A percentile compares a stretch with the other conserved stretches of the same genome.
Conservation (phyloP, 768 basidiomycete species). For the Tricholoma sp. region DNA sequence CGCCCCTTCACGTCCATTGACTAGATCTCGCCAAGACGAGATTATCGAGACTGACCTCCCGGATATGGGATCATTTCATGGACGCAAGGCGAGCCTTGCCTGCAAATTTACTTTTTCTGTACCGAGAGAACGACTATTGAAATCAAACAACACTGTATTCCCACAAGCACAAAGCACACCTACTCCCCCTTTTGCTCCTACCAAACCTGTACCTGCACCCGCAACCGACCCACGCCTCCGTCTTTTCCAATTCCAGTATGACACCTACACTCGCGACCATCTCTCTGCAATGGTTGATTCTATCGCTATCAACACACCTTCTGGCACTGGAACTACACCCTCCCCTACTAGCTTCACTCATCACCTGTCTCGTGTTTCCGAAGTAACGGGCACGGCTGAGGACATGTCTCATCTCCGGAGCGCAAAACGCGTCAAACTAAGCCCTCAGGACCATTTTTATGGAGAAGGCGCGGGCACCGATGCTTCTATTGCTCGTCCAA, state of each 20-base stretch:
- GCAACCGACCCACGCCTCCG: conserved; percentile 71
- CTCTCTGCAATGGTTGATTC: conserved; percentile 92
- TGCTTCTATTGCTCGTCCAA: conserved; percentile 46
- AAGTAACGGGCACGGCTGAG: conserved; percentile 32
- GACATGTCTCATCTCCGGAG: conserved; percentile 60
- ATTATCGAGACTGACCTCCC: conserved; percentile 48
- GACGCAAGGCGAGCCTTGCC: conserved; percentile 40
- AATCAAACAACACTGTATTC: conserved; percentile 24
- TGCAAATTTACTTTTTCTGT: conserved; percentile 74
- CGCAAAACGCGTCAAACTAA: conserved; percentile 77
- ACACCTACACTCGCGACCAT: conserved; percentile 93
- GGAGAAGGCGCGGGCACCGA: conserved; percentile 44
- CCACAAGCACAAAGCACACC: conserved; percentile 67
- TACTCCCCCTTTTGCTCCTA: conserved; percentile 26
- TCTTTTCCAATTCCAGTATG: conserved; percentile 92
- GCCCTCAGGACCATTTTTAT: conserved; percentile 57
- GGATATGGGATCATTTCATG: conserved; percentile 40
- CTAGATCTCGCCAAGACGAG: conserved; percentile 29
- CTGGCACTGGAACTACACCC: conserved; percentile 41
- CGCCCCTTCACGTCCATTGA: conserved; percentile 3
- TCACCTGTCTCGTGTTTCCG: conserved; percentile 42
- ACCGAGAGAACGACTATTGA: conserved; percentile 34
- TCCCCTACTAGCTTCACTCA: conserved; percentile 43
- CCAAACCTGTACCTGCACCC: conserved; percentile 30
- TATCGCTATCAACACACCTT: conserved; percentile 77